phyloP scores from a whole-genome alignment of 768 basidiomycete genomes.

The Lentinula lateritia region DNA sequence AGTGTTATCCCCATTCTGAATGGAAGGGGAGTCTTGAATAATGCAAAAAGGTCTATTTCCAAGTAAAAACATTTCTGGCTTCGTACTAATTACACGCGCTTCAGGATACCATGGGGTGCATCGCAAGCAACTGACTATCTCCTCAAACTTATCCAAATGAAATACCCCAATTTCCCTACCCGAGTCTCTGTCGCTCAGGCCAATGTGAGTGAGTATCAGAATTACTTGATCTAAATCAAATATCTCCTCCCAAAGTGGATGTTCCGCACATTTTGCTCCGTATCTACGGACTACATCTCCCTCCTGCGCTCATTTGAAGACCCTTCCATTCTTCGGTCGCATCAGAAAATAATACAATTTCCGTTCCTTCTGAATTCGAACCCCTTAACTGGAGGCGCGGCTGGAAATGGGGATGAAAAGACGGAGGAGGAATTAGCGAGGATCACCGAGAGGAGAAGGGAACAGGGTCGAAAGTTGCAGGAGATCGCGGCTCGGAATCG shows the following conservation, averaged over 20 bases:
- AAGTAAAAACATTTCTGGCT: not conserved
- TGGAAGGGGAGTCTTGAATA: constrained; percentile 79
- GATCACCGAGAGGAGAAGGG: constrained; percentile 72
- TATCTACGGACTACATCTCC: constrained; percentile 68
- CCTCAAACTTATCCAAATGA: constrained; percentile 89
- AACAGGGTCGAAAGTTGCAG: constrained; percentile 85
- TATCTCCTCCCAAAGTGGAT: constrained; percentile 62
- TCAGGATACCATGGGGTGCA: constrained; percentile 91
- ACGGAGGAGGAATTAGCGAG: constrained; percentile 84
- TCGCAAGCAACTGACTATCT: constrained; percentile 88
- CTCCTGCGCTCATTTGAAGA: constrained; percentile 65
- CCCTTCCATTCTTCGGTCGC: constrained; percentile 55
- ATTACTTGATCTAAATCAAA: not conserved
- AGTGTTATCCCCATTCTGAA: constrained; percentile 83
- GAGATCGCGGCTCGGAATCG: constrained; percentile 85
- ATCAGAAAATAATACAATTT: constrained; percentile 80
- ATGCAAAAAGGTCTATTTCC: constrained; percentile 68
- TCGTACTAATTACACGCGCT: not conserved
- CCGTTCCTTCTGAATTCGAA: constrained; percentile 55
- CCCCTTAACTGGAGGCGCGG: not conserved
- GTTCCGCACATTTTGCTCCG: constrained; percentile 80
- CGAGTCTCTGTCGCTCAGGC: constrained; percentile 75
- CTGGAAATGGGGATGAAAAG: constrained; percentile 62
- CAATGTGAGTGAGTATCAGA: constrained; percentile 44
- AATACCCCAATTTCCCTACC: constrained; percentile 90